phyloP scores from a whole-genome alignment of 1,284 basidiomycete species.

The Rhodotorula sp. region DNA sequence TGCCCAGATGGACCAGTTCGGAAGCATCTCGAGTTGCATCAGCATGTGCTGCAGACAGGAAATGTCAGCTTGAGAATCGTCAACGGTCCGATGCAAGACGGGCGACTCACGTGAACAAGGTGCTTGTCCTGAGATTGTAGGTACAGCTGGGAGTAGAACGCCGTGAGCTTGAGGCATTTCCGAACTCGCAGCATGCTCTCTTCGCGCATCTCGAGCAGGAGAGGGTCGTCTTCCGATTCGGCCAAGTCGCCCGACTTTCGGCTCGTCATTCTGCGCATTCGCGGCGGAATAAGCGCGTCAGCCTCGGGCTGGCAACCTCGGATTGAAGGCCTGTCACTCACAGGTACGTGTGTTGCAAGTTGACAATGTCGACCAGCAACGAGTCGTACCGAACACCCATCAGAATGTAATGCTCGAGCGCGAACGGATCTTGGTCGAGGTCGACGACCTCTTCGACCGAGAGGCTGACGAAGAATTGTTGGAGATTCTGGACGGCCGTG shows the following conservation, averaged over 20 bases:
- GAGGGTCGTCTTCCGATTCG: conserved; percentile 17
- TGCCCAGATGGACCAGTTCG: conserved; percentile 25
- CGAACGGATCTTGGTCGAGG: conserved; percentile 22
- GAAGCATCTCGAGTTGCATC: conserved; percentile 31
- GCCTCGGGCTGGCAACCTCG: not conserved
- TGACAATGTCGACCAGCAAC: conserved; percentile 30
- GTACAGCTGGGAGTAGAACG: conserved; percentile 40
- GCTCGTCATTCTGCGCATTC: not conserved
- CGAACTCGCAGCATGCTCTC: conserved; percentile 33
- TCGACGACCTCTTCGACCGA: conserved; percentile 12
- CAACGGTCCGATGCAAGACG: not conserved
- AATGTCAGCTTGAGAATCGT: no score
- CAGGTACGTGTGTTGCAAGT: conserved; percentile 28
- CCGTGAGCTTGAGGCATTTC: conserved; percentile 34
- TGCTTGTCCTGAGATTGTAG: conserved; percentile 36
- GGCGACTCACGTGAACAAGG: conserved; percentile 29
- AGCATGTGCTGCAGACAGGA: conserved; percentile 34
- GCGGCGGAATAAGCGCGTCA: no score
- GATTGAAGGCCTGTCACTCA: not conserved
- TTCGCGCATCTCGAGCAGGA: conserved; percentile 19
- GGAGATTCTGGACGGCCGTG: conserved; percentile 29
- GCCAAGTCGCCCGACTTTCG: conserved; percentile 17
- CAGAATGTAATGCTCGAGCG: conserved; percentile 36
- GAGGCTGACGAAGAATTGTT: conserved; percentile 31
- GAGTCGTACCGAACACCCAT: conserved; percentile 35